A percentile compares a stretch with the other conserved stretches of the same genome.
These are phyloP conservation scores for Kockiozyma suomiensis DNA, from an alignment of 805 yeast genomes.

Conservation along the genomic window DNA sequence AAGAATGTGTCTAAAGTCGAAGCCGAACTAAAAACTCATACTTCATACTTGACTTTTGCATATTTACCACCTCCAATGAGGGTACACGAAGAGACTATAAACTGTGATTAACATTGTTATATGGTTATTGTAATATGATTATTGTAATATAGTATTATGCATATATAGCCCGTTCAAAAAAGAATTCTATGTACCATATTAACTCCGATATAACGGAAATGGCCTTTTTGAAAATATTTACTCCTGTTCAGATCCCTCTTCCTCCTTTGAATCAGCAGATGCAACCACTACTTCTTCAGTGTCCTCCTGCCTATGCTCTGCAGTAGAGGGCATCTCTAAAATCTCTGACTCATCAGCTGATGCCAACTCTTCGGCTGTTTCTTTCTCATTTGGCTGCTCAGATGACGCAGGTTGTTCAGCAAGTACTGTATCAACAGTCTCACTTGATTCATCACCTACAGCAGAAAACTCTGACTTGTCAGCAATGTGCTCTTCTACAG, in stretches of 20 bases:
- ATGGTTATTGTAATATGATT: not conserved
- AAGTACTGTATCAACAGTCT: no score
- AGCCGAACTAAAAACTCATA: constrained; percentile 85
- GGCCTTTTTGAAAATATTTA: not conserved
- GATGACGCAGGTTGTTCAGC: no score
- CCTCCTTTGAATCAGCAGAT: not conserved
- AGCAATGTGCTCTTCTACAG: constrained; percentile 1
- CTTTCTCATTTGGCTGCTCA: no score
- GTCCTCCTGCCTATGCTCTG: no score
- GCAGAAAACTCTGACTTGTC: constrained; percentile 5
- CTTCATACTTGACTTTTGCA: constrained; percentile 93
- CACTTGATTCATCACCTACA: constrained; percentile 5
- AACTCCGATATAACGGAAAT: no score
- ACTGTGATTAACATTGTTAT: not conserved
- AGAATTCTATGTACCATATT: not conserved
- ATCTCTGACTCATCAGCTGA: no score
- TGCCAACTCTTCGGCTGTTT: no score
- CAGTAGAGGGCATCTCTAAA: no score
- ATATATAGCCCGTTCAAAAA: not conserved
- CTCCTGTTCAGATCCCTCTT: not conserved
- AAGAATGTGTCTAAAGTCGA: constrained; percentile 80
- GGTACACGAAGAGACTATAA: no score
- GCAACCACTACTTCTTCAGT: constrained; percentile 3
- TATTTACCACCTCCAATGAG: constrained; percentile 48
- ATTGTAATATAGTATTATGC: not conserved